Percentiles rank a stretch among this genome's conserved stretches.
Evolutionary conservation across 2,329 filamentous ascomycete species (phyloP).

Genomic region (Neospermospora avenae): DNA sequence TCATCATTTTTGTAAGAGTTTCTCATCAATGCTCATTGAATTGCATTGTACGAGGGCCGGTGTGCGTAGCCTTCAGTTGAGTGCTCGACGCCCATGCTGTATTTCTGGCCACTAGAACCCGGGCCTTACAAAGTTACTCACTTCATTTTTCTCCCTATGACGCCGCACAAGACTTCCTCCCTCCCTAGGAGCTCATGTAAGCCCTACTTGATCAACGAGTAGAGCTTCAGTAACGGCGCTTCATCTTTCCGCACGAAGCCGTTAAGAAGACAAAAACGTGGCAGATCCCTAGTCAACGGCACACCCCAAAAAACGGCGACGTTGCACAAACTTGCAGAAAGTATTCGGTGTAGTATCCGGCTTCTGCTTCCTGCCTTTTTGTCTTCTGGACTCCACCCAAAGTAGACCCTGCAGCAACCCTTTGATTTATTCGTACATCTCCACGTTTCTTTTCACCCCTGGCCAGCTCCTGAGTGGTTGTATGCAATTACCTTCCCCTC

Average conservation of each 20-base stretch:
- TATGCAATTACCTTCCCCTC: no score
- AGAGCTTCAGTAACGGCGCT: not conserved
- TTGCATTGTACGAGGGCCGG: not conserved
- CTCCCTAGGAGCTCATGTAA: not conserved
- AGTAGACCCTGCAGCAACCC: not conserved
- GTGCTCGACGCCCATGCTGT: not conserved
- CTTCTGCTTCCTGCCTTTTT: not conserved
- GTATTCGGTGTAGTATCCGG: not conserved
- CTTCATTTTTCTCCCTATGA: not conserved
- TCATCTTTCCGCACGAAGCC: not conserved
- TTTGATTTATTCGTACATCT: not conserved
- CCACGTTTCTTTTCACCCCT: not conserved
- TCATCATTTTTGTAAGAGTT: not conserved
- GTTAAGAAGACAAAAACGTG: not conserved
- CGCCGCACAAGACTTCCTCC: not conserved
- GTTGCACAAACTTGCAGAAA: not conserved
- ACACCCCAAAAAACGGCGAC: not conserved
- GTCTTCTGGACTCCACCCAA: not conserved
- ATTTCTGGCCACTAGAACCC: not conserved
- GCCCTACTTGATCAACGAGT: not conserved
- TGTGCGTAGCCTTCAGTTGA: not conserved
- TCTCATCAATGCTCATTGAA: not conserved
- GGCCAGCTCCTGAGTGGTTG: not conserved
- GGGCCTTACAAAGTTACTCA: not conserved
- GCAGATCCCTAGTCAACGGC: not conserved